Evolutionary conservation across 352 stramenopile genomes (phyloP).

Genomic region (Globisporangium iwayamae): DNA sequence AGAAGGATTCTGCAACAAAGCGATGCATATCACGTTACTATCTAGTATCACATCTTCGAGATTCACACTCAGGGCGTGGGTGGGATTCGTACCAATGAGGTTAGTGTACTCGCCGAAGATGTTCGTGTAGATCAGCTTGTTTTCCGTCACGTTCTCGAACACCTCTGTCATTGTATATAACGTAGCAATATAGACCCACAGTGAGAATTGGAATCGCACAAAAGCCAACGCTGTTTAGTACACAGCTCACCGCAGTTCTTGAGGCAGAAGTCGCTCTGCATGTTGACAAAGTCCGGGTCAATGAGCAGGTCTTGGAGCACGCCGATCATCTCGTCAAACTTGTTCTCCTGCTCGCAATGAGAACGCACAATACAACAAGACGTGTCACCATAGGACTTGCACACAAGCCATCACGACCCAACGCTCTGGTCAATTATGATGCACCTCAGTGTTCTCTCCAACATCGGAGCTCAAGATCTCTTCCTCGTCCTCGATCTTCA

Average conservation of each 20-base stretch:
- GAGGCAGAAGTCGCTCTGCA: slow-evolving; percentile 76
- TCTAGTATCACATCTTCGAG: background rate
- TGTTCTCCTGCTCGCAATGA: slow-evolving; percentile 31
- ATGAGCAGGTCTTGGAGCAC: slow-evolving; percentile 77
- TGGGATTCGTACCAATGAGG: slow-evolving; percentile 55
- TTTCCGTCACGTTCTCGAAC: slow-evolving; percentile 81
- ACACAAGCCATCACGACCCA: too few relatives aligned
- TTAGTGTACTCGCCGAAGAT: slow-evolving; percentile 77
- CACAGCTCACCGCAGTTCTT: slow-evolving; percentile 60
- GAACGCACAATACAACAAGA: background rate
- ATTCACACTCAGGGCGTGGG: background rate
- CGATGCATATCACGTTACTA: background rate
- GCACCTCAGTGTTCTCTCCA: slow-evolving; percentile 63
- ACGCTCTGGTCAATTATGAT: too few relatives aligned
- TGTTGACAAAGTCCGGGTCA: slow-evolving; percentile 71
- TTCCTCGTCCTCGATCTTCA: slow-evolving; percentile 48
- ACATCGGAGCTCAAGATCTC: slow-evolving; percentile 64
- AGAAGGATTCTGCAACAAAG: slow-evolving; percentile 50
- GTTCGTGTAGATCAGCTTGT: slow-evolving; percentile 82
- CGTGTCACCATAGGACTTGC: background rate
- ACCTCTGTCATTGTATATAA: slow-evolving; percentile 38
- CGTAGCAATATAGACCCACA: too few relatives aligned
- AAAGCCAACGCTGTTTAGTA: background rate
- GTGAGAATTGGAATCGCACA: background rate
- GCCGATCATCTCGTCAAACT: slow-evolving; percentile 82